Conservation (phyloP, 805 yeast genomes). For the Kockiozyma suomiensis region DNA sequence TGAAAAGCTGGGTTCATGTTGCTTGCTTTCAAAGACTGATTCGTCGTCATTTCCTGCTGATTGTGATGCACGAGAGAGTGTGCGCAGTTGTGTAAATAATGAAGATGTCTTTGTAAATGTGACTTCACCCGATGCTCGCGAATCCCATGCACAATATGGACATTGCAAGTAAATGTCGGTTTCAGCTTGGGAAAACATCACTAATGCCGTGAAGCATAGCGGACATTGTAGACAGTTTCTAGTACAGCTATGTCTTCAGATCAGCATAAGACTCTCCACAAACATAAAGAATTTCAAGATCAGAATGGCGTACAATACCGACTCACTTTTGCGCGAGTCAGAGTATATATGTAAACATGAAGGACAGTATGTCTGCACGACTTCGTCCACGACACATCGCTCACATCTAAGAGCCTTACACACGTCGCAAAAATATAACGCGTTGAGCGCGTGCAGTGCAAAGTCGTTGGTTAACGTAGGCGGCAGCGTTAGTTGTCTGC, state of each 20-base stretch:
- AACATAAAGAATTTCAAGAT: not conserved
- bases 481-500: conserved; percentile 29
- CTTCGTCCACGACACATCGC: conserved; percentile 43
- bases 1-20: not conserved
- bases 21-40: not conserved
- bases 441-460: conserved; percentile 37
- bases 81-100: conserved; percentile 17
- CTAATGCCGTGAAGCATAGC: conserved; percentile 36
- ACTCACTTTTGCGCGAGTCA: conserved; percentile 29
- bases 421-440: conserved; percentile 44
- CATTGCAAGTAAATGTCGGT: conserved; percentile 22
- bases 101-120: conserved; percentile 16
- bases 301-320: not conserved
- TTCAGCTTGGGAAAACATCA: conserved; percentile 9
- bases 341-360: conserved; percentile 42
- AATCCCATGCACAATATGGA: conserved; percentile 27
- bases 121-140: conserved; percentile 14
- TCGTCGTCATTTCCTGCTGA: not conserved
- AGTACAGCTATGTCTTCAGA: conserved; percentile 34
- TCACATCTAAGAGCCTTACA: conserved; percentile 45
- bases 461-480: conserved; percentile 31
- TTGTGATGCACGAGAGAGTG: not conserved
- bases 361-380: conserved; percentile 44
- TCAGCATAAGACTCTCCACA: not conserved
- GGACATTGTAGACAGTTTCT: conserved; percentile 46